Base-by-base conservation (phyloP, 2,329 filamentous ascomycete species). In the Setomelanomma holmii region DNA sequence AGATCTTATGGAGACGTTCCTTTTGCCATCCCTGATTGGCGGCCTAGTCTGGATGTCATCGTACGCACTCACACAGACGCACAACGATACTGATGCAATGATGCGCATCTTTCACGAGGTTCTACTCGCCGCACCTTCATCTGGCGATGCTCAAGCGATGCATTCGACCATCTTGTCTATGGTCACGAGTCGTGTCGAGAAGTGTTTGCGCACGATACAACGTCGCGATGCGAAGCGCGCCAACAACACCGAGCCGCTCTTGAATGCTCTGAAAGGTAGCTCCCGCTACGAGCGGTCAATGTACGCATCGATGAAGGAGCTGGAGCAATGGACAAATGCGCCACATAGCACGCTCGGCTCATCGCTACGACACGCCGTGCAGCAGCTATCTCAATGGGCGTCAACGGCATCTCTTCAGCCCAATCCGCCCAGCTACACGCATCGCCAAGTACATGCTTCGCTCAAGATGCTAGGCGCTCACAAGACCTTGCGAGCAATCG, bases 1-100 rank as follows among this genome's bases (percentile, higher is more conserved):
- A 89, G 86, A 92, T 66, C 80, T 95, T 10, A 86, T 92, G 3
- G 89, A 93, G 60, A 89, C 90, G 0, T 93, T 93, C 58, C 76
- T 95, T 1, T 76, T 93, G n/a, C 90, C 91, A 0, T 89, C 89
- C 0, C 80, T 95, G 0, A 85, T 93, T 1, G 86, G 88, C 4
- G 89, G 88, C 0, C 82, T 93, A 12, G 81, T 82, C 2, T 93
- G 89, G 78, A 81, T 95, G 53, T 82, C 86, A 1, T 84, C 86
- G 48, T 86, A 89, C 60, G 84, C 91, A 3, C 88, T 87, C 80
- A 81, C 86, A 45, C 84, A 87, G 52, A 83, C 84, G 12, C 73
- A 79, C 48, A 80, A 82, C 14, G 86, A 90, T 61, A 84, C 89
- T 51, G 86, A 86, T 61, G 83, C 89, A 3, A 80, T 90, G 16